phyloP scores from a whole-genome alignment of 2,329 filamentous ascomycete genomes.

The Myotisia sp. region DNA sequence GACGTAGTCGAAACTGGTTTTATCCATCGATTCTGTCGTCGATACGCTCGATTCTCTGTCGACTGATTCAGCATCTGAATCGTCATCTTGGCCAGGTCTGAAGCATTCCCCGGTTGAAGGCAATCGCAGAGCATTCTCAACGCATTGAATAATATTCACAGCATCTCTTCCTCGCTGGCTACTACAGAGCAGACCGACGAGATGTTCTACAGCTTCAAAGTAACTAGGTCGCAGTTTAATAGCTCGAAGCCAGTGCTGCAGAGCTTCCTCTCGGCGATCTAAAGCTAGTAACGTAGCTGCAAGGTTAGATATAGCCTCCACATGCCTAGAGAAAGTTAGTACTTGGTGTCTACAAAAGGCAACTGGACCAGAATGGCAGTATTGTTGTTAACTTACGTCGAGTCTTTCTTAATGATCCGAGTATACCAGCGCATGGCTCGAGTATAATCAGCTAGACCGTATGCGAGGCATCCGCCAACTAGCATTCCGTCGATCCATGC shows the following conservation, averaged over 20 bases:
- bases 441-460: slow-evolving; percentile 72
- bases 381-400: slow-evolving; percentile 30
- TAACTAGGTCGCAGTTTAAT: slow-evolving; percentile 72
- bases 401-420: slow-evolving; percentile 44
- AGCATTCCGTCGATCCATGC: slow-evolving; percentile 89
- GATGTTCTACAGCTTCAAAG: slow-evolving; percentile 87
- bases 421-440: slow-evolving; percentile 44
- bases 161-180: slow-evolving; percentile 72
- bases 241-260: slow-evolving; percentile 72
- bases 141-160: slow-evolving; percentile 69
- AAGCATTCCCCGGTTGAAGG: slow-evolving; percentile 33
- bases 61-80: slow-evolving; percentile 43
- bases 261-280: slow-evolving; percentile 66
- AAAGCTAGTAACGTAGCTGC: slow-evolving; percentile 80
- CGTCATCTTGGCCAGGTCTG: slow-evolving; percentile 41
- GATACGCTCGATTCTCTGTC: slow-evolving; percentile 41
- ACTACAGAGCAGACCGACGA: slow-evolving; percentile 73
- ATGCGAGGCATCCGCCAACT: slow-evolving; percentile 78
- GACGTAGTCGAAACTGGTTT: slow-evolving; percentile 44
- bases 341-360: slow-evolving; percentile 6
- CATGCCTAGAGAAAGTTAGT: slow-evolving; percentile 45
- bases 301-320: slow-evolving; percentile 87
- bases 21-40: slow-evolving; percentile 40
- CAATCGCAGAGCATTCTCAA: slow-evolving; percentile 59
- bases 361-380: not conserved